These are phyloP conservation scores for Candida endomychidarum DNA, from an alignment of 805 yeast genomes.

Conservation along the genomic window DNA sequence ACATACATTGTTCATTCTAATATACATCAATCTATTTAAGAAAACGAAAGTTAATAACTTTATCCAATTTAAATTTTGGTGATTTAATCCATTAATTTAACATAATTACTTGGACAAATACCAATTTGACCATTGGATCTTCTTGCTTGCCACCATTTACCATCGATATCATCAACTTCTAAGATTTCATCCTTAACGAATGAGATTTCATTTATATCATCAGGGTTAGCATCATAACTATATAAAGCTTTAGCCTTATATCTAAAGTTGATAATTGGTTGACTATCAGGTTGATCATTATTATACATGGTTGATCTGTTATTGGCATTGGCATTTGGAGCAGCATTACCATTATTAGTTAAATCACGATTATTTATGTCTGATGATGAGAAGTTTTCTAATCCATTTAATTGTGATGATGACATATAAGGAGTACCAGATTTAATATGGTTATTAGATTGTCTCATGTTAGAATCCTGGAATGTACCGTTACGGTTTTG, in stretches of 20 bases:
- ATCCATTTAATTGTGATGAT: conserved; percentile 58
- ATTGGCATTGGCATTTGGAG: background rate
- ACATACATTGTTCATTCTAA: conserved; percentile 6
- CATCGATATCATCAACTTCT: conserved; percentile 88
- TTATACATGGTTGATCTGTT: conserved; percentile 24
- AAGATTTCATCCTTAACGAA: conserved; percentile 89
- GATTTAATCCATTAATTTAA: conserved; percentile 58
- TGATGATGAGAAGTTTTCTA: conserved; percentile 51
- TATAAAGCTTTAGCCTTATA: conserved; percentile 85
- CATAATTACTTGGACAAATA: conserved; percentile 93
- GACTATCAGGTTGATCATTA: conserved; percentile 22
- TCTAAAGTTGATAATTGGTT: conserved; percentile 55
- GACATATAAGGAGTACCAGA: conserved; percentile 43
- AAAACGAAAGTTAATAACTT: too few relatives aligned
- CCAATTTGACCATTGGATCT: conserved; percentile 90
- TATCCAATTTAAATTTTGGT: too few relatives aligned
- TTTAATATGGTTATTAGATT: conserved; percentile 28
- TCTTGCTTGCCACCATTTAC: conserved; percentile 98
- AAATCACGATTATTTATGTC: conserved; percentile 35
- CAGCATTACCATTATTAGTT: conserved; percentile 17
- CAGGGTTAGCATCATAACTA: conserved; percentile 85
- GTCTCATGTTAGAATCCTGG: conserved; percentile 32
- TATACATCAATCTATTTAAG: conserved; percentile 10
- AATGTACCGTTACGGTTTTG: conserved; percentile 15
- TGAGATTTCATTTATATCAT: conserved; percentile 88